Conservation (phyloP, 179 eudicot genomes). For the Heliamphora pulchella region DNA sequence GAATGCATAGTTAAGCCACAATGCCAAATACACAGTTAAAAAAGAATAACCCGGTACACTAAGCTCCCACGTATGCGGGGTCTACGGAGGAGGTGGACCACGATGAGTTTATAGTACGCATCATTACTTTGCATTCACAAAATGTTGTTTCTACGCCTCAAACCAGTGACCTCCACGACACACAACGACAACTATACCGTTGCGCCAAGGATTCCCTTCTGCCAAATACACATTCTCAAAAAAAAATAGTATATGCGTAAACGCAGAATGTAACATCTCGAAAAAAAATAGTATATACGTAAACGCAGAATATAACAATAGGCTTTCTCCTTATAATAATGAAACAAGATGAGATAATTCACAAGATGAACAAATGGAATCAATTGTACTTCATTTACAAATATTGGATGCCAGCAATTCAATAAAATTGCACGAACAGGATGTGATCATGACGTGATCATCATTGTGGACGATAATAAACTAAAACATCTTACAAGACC, state of each 20-base stretch:
- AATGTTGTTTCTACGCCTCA: too few relatives aligned
- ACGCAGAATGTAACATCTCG: too few relatives aligned
- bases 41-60: too few relatives aligned
- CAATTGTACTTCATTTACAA: not conserved
- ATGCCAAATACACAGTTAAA: not conserved
- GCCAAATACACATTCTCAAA: too few relatives aligned
- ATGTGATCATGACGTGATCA: not conserved
- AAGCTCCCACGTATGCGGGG: too few relatives aligned
- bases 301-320: not conserved
- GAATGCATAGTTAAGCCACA: slow-evolving; percentile 7
- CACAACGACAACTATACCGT: too few relatives aligned
- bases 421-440: not conserved
- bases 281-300: not conserved
- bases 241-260: too few relatives aligned
- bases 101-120: too few relatives aligned
- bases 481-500: not conserved
- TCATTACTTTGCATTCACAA: too few relatives aligned
- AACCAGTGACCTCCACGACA: too few relatives aligned
- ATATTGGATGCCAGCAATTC: slow-evolving; percentile 11
- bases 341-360: not conserved
- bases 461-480: not conserved
- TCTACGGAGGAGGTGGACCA: too few relatives aligned
- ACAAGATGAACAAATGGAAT: slow-evolving; percentile 4
- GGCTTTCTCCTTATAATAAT: not conserved
- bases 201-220: too few relatives aligned